These are phyloP conservation scores for Calonectria honghensis DNA, from an alignment of 2,329 filamentous ascomycete genomes.

Conservation along the genomic window DNA sequence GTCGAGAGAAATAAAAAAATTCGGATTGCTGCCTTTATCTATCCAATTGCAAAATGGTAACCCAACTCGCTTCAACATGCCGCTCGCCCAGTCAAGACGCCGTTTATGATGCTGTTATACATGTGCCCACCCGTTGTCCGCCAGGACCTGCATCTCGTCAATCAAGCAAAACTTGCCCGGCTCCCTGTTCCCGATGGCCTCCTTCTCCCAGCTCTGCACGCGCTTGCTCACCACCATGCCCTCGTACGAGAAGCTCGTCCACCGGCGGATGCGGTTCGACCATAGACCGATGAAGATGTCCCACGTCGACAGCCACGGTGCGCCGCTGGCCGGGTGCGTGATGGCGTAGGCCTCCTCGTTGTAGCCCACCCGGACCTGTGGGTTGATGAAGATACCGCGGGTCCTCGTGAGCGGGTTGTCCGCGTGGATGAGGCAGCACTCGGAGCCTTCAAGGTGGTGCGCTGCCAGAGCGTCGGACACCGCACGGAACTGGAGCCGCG, in stretches of 20 bases:
- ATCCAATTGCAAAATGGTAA: background rate
- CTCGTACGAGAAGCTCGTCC: constrained; percentile 58
- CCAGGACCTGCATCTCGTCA: constrained; percentile 77
- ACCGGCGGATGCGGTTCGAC: constrained; percentile 73
- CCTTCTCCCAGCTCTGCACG: constrained; percentile 62
- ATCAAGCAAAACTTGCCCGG: constrained; percentile 72
- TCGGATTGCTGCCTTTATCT: background rate
- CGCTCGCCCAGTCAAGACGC: constrained; percentile 15
- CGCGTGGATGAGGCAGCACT: constrained; percentile 86
- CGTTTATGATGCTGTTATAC: constrained; percentile 57
- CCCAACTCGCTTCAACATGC: background rate
- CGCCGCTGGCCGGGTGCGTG: constrained; percentile 62
- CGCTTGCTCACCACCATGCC: constrained; percentile 61
- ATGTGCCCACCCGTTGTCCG: constrained; percentile 76
- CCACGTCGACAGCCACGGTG: constrained; percentile 68
- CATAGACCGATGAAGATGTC: constrained; percentile 74
- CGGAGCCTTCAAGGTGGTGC: constrained; percentile 82
- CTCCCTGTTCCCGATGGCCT: constrained; percentile 62
- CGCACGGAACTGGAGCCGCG: constrained; percentile 76
- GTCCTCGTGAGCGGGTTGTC: constrained; percentile 77
- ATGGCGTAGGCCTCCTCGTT: constrained; percentile 70
- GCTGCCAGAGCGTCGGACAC: constrained; percentile 77
- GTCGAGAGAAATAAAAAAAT: background rate
- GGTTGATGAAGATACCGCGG: constrained; percentile 80
- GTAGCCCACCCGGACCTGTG: constrained; percentile 81